These are phyloP conservation scores for Trichophyton benhamiae DNA, from an alignment of 2,329 filamentous ascomycete genomes.

Conservation along the genomic window DNA sequence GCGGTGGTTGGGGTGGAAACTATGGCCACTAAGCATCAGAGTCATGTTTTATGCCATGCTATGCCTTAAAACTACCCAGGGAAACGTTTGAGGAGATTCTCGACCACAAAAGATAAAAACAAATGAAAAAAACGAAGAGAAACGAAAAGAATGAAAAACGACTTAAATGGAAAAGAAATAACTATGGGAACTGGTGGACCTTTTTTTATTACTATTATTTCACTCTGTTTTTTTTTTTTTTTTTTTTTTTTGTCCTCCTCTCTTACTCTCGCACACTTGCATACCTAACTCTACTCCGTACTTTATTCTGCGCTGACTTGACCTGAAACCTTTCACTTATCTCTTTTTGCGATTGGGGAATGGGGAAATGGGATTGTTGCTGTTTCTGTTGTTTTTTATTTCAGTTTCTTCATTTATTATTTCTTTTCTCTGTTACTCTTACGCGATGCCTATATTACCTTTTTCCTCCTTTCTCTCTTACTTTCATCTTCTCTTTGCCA, in stretches of 20 bases:
- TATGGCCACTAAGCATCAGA: slow-evolving; percentile 30
- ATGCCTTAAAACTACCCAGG: background rate
- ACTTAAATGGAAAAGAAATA: slow-evolving; percentile 4
- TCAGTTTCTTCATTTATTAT: background rate
- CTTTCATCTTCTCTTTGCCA: slow-evolving; percentile 3
- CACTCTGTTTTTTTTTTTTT: background rate
- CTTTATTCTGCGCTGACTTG: background rate
- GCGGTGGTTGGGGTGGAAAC: slow-evolving; percentile 36
- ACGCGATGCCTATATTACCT: background rate
- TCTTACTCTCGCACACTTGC: background rate
- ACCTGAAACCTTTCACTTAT: slow-evolving; percentile 1
- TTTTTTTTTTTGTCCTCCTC: background rate
- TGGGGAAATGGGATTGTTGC: slow-evolving; percentile 4
- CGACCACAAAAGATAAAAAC: background rate
- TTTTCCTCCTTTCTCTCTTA: background rate
- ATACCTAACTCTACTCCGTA: background rate
- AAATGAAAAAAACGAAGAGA: background rate
- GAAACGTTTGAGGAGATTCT: background rate
- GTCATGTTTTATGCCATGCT: background rate
- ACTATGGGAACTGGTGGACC: slow-evolving; percentile 1
- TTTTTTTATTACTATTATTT: slow-evolving; percentile 1
- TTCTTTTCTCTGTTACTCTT: background rate
- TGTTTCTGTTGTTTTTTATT: background rate
- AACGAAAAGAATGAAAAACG: slow-evolving; percentile 3
- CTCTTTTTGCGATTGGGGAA: slow-evolving; percentile 5